Evolutionary conservation across 495 filamentous ascomycete species (phyloP), one percentile per base, ranked within the genome.

Genomic region (Neurospora pannonica): DNA sequence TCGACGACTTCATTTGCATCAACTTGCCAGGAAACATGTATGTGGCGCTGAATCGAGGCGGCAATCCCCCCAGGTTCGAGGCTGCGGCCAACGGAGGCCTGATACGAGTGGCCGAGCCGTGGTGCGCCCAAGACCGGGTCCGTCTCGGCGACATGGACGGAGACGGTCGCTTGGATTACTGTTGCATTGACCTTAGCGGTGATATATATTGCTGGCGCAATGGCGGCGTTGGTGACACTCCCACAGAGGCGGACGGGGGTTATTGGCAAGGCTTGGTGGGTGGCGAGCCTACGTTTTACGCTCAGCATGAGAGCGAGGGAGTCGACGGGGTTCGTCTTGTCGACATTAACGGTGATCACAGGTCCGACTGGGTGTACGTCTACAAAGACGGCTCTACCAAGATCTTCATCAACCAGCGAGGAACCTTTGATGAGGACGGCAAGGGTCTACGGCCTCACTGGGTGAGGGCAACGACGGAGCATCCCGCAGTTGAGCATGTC

Each of bases 1-100:
- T 84, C 7, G 84, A 84, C 74, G 85, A 86, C 70, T 79, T 82
- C 19, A 79, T 85, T 73, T 82, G 79, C 74, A 77, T 82, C 40
- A 60, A 42, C 21, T 17, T 46, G 5, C 70, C 74, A 31, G 79
- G 78, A 2, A 71, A 72, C 21, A 71, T 74, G 28, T 78, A 77
- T 38, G 75, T 74, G 3, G 48, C 74, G 40, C 76, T 80, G 48
- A 79, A 78, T 42, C 15, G 77, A 15, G 77, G 72, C 62, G 62
- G 21, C 36, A 70, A 19, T 37, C 36, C 36, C 36, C 36, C 36
- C 73, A 72, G 21, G 11, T 31, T 77, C 34, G 60, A 70, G 28
- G 36, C 31, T 38, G 36, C 71, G 3, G 46, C 67, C 28, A 37
- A 37, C 36, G 36, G 36, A 37, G 36, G 36, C 36, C 36, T 37